Percentiles rank a stretch among this genome's conserved stretches.
These are phyloP conservation scores for Penicillium cinerascens DNA, from an alignment of 495 filamentous ascomycete species.

Conservation along the genomic window DNA sequence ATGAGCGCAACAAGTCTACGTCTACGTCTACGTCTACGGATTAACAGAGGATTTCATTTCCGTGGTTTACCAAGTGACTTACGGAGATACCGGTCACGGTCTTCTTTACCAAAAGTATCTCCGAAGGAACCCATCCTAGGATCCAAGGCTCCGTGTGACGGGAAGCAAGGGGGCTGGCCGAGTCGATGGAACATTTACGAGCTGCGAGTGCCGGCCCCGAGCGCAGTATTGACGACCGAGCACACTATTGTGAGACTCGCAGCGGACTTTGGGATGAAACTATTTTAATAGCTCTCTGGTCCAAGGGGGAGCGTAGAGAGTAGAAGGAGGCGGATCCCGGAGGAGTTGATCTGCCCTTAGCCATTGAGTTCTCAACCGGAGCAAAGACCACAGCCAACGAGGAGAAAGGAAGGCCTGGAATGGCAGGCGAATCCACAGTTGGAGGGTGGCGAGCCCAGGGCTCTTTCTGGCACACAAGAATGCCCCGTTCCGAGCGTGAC, in stretches of 20 bases:
- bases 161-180: constrained; percentile 22
- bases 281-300: constrained; percentile 1
- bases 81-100: not conserved
- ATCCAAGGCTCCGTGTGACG: constrained; percentile 23
- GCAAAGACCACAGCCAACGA: constrained; percentile 5
- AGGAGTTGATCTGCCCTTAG: not conserved
- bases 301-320: not conserved
- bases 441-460: constrained; percentile 12
- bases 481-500: constrained; percentile 9
- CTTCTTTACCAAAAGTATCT: not conserved
- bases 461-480: constrained; percentile 7
- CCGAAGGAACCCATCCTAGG: not conserved
- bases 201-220: not conserved
- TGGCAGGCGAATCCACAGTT: constrained; percentile 12
- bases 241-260: constrained; percentile 10
- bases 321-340: not conserved
- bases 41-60: not conserved
- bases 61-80: not conserved
- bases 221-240: constrained; percentile 9
- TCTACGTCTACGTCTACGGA: too few relatives aligned
- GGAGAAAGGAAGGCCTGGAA: constrained; percentile 9
- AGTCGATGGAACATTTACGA: constrained; percentile 11
- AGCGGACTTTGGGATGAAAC: not conserved
- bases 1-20: too few relatives aligned
- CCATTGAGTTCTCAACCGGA: constrained; percentile 21